phyloP scores from a whole-genome alignment of 139 green algal species.

The Deuterostichococcus epilithicus region DNA sequence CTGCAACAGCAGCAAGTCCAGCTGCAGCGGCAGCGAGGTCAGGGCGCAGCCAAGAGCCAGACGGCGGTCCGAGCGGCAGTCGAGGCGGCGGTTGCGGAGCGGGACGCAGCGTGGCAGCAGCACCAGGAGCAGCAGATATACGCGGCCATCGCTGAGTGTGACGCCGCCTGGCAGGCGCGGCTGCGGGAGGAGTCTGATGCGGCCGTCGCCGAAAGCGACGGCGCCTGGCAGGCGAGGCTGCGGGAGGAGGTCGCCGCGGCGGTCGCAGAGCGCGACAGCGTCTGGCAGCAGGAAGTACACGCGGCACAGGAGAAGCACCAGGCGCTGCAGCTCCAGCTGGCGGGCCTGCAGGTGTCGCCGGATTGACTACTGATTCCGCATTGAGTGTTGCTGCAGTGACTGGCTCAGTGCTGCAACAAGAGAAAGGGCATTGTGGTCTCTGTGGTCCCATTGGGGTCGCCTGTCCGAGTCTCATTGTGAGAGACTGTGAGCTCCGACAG shows the following conservation, averaged over 20 bases:
- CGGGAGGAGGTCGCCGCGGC: too few relatives aligned
- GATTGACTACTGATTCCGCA: too few relatives aligned
- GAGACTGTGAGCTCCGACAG: too few relatives aligned
- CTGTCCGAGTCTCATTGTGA: too few relatives aligned
- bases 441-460: too few relatives aligned
- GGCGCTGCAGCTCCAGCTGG: background rate
- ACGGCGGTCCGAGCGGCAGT: background rate
- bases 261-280: background rate
- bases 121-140: background rate
- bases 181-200: too few relatives aligned
- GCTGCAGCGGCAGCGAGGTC: background rate
- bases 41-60: too few relatives aligned
- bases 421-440: too few relatives aligned
- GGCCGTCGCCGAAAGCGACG: too few relatives aligned
- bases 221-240: too few relatives aligned
- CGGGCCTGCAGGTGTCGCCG: constrained; percentile 2
- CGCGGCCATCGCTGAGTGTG: background rate
- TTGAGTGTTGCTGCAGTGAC: too few relatives aligned
- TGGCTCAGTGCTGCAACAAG: too few relatives aligned
- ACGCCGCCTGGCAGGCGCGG: background rate
- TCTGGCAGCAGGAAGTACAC: background rate
- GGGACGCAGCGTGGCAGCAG: background rate
- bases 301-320: background rate
- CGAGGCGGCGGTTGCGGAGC: background rate
- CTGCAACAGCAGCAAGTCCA: background rate